Evolutionary conservation across 495 filamentous ascomycete genomes (phyloP), one percentile per base, ranked within the genome.

Genomic region (Penicillium maclennaniae): DNA sequence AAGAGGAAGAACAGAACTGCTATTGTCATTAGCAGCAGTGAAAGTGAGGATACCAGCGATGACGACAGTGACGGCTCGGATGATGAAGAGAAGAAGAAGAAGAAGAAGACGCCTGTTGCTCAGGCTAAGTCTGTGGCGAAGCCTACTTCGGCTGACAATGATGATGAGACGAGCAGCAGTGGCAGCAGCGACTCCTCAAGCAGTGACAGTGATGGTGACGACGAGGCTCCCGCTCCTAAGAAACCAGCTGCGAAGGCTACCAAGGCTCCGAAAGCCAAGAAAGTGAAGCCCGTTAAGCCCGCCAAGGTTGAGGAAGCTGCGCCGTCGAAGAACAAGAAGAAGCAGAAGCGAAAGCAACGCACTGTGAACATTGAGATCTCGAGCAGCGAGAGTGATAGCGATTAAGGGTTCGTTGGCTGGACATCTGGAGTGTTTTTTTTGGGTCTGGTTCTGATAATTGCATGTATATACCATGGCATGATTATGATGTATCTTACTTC

Each of bases 1-100:
- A 84, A 83, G 69, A 75, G 82, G 59, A 77, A 81, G 60, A 84
- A 84, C 48, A 59, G 74, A 52, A 78, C 71, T 43, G 69, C 62
- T 38, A 45, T 76, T 51, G 56, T 78, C n/a, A 71, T 74, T 47
- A 74, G 15, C 53, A 75, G 73, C 62, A 77, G 72, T 45, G 72
- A 73, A 26, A 74, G 69, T 43, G 67, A 67, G 15, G 65, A 62
- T 45, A 53, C 47, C 3, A 71, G 69, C 27, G 52, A 52, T 25
- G 47, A 27, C 0, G 52, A 45, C 1, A 44, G 52, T 39, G 31
- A 25, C 27, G n/a, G 25, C 20, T 34, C 43, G 65, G 69, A 59
- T 27, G 69, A 67, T 43, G 53, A 66, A 26, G 62, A 68, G 25
- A 45, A 61, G 39, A 53, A 61, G 21, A 61, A 66, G 31, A 61